Base-by-base conservation (phyloP, 139 green algal species). In the Ettlia oleoabundans region DNA sequence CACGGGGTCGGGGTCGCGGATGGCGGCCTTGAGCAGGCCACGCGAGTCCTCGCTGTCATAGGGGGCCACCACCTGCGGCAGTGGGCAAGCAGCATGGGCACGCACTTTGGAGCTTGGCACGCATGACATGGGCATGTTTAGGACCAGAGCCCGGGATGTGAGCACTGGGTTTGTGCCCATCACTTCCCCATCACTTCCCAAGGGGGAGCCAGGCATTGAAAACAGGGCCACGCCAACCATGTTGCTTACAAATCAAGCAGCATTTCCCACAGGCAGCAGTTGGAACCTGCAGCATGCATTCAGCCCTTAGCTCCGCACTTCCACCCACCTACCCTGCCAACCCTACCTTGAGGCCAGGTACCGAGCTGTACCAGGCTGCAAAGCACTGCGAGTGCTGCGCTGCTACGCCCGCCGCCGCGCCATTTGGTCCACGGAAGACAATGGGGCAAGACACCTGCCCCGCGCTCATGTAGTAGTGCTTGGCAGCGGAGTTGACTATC, bases 331-430 rank as follows among this genome's bases (percentile, higher is more conserved):
- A n/a, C 67, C 26, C 3, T 40, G 40, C 76, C 47, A 10, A 6
- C 19, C 70, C 33, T 64, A 96, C 96, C 92, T 99, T 99, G 37
- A 99, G 93, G 0, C 97, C 97, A 2, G 97, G 97, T 21, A 96
- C 90, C 51, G 88, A 90, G 80, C 80, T 92, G 86, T 98, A 99
- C 97, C 97, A 99, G 0, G 97, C 92, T 33, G 96, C 96, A 86
- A 99, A 99, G 85, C 95, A 98, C 88, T 99, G 96, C 8, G 95
- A 98, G 85, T 99, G 97, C 90, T 99, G 97, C 2, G 97, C 97
- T 7, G 88, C 97, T 28, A 99, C 97, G 35, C 97, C 97, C 33
- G 96, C 93, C 3, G 97, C 97, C 26, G 97, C 96, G 38, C 97
- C 97, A 86, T 99, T 99, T 13, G 97, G 95, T 2, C 97, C 97